Conservation (phyloP, 805 yeast genomes). For the Dipodascus geniculatus region DNA sequence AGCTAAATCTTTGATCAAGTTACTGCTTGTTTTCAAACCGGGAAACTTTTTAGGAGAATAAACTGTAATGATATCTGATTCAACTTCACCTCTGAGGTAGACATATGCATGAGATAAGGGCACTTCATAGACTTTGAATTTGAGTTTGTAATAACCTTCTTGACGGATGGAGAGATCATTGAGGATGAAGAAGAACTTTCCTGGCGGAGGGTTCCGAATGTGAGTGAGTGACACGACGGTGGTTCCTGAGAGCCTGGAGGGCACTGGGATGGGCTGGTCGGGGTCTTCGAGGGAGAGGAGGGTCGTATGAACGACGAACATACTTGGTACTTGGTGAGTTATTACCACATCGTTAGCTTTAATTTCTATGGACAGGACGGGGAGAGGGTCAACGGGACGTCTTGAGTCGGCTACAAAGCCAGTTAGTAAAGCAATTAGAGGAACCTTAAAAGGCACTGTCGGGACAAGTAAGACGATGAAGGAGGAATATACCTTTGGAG, state of each 20-base stretch:
- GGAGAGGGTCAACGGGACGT: conserved; percentile 28
- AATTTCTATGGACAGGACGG: conserved; percentile 19
- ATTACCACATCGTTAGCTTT: conserved; percentile 18
- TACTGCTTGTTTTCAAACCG: conserved; percentile 23
- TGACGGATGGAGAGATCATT: conserved; percentile 24
- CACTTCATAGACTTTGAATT: conserved; percentile 22
- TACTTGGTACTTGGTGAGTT: conserved; percentile 18
- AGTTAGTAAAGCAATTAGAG: not conserved
- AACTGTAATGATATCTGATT: conserved; percentile 18
- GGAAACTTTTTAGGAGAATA: conserved; percentile 27
- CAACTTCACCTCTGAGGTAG: conserved; percentile 12
- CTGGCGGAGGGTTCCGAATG: conserved; percentile 19
- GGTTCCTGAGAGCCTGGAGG: conserved; percentile 14
- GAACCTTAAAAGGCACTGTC: not conserved
- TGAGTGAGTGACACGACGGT: conserved; percentile 17
- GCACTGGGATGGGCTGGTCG: not conserved
- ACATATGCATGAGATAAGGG: conserved; percentile 12
- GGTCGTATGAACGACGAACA: conserved; percentile 18
- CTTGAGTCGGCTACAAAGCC: conserved; percentile 19
- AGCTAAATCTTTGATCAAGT: conserved; percentile 22
- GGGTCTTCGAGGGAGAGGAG: conserved; percentile 3
- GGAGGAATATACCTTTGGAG: conserved; percentile 15
- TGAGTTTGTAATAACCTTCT: conserved; percentile 23
- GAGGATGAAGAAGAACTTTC: conserved; percentile 22
- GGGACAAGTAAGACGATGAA: not conserved